Evolutionary conservation across 176 grass and related monocot genomes (phyloP).

Genomic region (Melocanna baccifera): DNA sequence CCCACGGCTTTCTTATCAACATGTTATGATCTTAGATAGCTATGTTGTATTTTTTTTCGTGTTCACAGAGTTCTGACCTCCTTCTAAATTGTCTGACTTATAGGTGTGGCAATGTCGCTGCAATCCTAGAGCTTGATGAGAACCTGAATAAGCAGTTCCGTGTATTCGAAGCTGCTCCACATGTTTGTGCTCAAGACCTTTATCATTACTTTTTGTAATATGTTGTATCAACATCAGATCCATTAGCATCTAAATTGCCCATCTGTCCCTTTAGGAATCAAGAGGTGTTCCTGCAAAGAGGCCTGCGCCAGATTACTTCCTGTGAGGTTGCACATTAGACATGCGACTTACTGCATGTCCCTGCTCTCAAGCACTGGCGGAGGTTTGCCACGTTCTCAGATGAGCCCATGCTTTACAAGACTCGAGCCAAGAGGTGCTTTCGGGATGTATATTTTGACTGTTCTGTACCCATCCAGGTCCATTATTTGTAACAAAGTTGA

Average conservation of each 20-base stretch:
- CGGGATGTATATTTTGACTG: constrained; percentile 33
- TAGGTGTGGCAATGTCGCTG: constrained; percentile 99
- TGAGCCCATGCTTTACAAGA: not conserved
- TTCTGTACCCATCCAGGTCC: constrained; percentile 35
- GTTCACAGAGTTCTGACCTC: not conserved
- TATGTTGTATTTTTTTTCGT: not conserved
- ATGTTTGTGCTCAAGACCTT: constrained; percentile 56
- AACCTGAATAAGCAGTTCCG: constrained; percentile 86
- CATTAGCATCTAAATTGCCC: constrained; percentile 21
- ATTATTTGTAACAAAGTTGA: constrained; percentile 38
- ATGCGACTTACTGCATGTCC: not conserved
- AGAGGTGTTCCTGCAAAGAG: constrained; percentile 95
- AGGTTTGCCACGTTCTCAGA: constrained; percentile 26
- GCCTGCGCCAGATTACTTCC: constrained; percentile 93
- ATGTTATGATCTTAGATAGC: not conserved
- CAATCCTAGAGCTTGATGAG: constrained; percentile 96
- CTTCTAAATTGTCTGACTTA: constrained; percentile 21
- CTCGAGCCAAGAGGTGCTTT: constrained; percentile 35
- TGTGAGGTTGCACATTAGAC: constrained; percentile 35
- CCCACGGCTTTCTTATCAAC: not conserved
- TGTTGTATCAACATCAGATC: not conserved
- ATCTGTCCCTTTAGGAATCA: constrained; percentile 55
- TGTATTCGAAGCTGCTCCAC: constrained; percentile 95
- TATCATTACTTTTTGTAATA: not conserved
- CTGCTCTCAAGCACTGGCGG: constrained; percentile 5